A percentile compares a stretch with the other conserved stretches of the same genome.
Conservation (phyloP, 441 rosid species). For the Sinapis alba region DNA sequence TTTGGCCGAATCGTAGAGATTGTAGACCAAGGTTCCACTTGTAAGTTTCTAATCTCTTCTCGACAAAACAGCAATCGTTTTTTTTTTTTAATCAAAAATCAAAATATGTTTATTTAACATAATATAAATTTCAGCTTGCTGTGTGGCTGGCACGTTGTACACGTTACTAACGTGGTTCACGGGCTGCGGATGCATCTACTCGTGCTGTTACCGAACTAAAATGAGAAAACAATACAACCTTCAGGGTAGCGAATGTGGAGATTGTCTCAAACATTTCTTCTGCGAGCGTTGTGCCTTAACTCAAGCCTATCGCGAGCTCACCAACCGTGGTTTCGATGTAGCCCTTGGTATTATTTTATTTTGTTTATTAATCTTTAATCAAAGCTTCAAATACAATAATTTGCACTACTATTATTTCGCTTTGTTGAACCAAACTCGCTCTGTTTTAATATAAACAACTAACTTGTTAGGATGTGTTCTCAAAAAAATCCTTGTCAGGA, state of each 20-base stretch:
- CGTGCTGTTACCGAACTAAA: too few species aligned
- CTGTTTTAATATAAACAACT: background rate
- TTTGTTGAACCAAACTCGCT: background rate
- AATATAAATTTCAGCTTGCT: too few species aligned
- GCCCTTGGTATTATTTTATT: slow-evolving; percentile 35
- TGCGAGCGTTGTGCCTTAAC: slow-evolving; percentile 53
- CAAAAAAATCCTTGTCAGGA: background rate
- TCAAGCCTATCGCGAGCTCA: slow-evolving; percentile 52
- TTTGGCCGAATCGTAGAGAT: slow-evolving; percentile 27
- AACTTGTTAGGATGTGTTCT: slow-evolving; percentile 9
- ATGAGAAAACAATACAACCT: slow-evolving; percentile 40
- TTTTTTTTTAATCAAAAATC: background rate
- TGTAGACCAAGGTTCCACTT: slow-evolving; percentile 21
- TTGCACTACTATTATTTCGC: background rate
- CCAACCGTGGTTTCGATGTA: slow-evolving; percentile 49
- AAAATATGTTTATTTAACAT: background rate
- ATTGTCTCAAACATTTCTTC: slow-evolving; percentile 40
- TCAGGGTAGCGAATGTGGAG: slow-evolving; percentile 31
- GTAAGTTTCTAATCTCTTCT: slow-evolving; percentile 11
- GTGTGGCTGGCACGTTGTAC: too few species aligned
- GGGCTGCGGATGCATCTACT: too few species aligned
- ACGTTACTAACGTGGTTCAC: too few species aligned
- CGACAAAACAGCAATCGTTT: background rate
- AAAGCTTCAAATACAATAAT: background rate
- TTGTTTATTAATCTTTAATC: background rate